phyloP scores from a whole-genome alignment of 306 rosid genomes.

The Hippophae gyantsensis region DNA sequence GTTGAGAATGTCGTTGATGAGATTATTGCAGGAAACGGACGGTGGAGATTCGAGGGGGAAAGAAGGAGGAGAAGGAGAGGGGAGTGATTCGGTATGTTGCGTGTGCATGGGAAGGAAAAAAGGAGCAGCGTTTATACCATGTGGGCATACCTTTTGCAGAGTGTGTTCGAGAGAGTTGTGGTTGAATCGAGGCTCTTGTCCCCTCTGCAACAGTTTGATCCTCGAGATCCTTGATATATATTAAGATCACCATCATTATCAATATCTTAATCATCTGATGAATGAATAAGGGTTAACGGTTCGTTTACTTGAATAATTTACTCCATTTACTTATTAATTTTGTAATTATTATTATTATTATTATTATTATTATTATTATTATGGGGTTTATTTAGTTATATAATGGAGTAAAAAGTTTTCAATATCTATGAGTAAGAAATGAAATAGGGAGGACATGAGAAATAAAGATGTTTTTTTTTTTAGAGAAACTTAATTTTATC shows the following conservation, averaged over 20 bases:
- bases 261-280: neutral
- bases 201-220: conserved; percentile 89
- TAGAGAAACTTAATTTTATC: too few relatives aligned
- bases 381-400: too few relatives aligned
- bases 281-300: too few relatives aligned
- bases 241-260: conserved; percentile 15
- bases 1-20: conserved; percentile 70
- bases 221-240: conserved; percentile 86
- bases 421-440: too few relatives aligned
- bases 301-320: too few relatives aligned
- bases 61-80: conserved; percentile 15
- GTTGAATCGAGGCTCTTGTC: conserved; percentile 83
- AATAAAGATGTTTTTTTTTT: too few relatives aligned
- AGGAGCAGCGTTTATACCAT: conserved; percentile 93
- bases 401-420: too few relatives aligned
- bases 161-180: conserved; percentile 95
- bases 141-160: conserved; percentile 96
- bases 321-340: too few relatives aligned
- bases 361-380: too few relatives aligned
- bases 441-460: too few relatives aligned
- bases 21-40: conserved; percentile 68
- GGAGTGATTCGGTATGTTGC: conserved; percentile 75
- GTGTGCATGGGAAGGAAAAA: conserved; percentile 88
- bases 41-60: conserved; percentile 18
- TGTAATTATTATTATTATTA: too few relatives aligned